A percentile compares a stretch with the other conserved stretches of the same genome.
phyloP scores from a whole-genome alignment of 768 basidiomycete species.

The Neoboletus subvelutipes region DNA sequence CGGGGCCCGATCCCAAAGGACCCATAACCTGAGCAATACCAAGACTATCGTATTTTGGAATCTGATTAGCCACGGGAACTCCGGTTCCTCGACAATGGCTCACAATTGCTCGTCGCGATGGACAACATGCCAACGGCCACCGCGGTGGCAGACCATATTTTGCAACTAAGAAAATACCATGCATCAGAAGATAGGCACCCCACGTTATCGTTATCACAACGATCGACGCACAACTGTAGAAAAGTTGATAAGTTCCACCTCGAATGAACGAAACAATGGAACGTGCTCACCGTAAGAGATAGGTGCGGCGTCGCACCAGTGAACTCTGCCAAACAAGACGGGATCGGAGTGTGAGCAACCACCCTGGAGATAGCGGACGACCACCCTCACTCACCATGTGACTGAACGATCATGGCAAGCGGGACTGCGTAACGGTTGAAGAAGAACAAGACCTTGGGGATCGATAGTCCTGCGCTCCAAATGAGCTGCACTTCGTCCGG shows the following conservation, averaged over 20 bases:
- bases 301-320: conserved; percentile 17
- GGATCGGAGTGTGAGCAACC: neutral
- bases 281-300: conserved; percentile 16
- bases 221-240: conserved; percentile 19
- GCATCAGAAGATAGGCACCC: neutral
- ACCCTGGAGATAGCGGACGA: neutral
- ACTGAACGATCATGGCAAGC: conserved; percentile 28
- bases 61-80: conserved; percentile 6
- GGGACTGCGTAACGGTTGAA: conserved; percentile 37
- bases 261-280: neutral
- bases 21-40: conserved; percentile 41
- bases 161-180: conserved; percentile 20
- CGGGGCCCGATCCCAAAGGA: conserved; percentile 33
- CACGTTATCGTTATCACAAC: neutral
- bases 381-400: conserved; percentile 27
- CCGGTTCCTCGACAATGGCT: neutral
- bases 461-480: conserved; percentile 30
- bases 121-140: conserved; percentile 38
- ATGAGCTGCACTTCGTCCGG: conserved; percentile 34
- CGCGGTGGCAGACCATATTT: conserved; percentile 15
- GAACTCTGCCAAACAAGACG: conserved; percentile 15
- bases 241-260: neutral
- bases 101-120: conserved; percentile 38
- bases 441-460: conserved; percentile 35
- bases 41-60: conserved; percentile 29